A percentile compares a stretch with the other conserved stretches of the same genome.
These are phyloP conservation scores for Cylindrotheca fusiformis DNA, from an alignment of 108 stramenopile species.

Conservation along the genomic window DNA sequence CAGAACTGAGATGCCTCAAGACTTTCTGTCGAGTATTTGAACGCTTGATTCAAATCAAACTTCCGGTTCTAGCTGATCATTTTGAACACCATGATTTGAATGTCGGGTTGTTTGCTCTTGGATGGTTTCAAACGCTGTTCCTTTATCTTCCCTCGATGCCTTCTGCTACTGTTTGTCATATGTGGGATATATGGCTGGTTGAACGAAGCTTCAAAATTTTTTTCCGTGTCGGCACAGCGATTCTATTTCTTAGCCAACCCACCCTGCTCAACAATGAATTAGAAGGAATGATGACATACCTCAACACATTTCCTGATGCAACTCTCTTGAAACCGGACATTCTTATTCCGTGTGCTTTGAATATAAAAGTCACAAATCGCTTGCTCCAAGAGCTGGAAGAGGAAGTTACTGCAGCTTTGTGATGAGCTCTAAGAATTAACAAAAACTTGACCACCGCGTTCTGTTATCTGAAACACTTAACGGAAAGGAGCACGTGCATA, in stretches of 20 bases:
- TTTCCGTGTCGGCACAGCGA: slow-evolving; percentile 86
- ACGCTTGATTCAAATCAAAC: slow-evolving; percentile 72
- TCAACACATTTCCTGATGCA: slow-evolving; percentile 90
- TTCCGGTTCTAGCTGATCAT: slow-evolving; percentile 87
- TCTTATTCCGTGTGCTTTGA: slow-evolving; percentile 82
- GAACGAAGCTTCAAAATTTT: slow-evolving; percentile 88
- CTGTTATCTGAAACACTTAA: too few species aligned
- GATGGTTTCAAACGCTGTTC: slow-evolving; percentile 91
- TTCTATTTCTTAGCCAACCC: slow-evolving; percentile 87
- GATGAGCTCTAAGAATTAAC: not conserved
- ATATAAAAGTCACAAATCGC: slow-evolving; percentile 87
- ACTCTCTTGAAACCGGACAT: slow-evolving; percentile 85
- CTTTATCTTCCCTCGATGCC: slow-evolving; percentile 92
- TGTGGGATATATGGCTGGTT: slow-evolving; percentile 94
- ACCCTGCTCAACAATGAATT: slow-evolving; percentile 84
- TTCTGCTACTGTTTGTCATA: slow-evolving; percentile 82
- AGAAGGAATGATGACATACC: slow-evolving; percentile 91
- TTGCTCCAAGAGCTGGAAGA: slow-evolving; percentile 79
- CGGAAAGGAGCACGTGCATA: too few species aligned
- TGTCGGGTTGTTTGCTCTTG: slow-evolving; percentile 85
- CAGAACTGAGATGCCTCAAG: slow-evolving; percentile 83
- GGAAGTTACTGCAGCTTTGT: slow-evolving; percentile 26
- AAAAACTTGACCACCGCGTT: not conserved
- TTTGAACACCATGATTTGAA: slow-evolving; percentile 90
- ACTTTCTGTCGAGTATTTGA: slow-evolving; percentile 87